A percentile compares a stretch with the other conserved stretches of the same genome.
Evolutionary conservation across 345 rosid genomes (phyloP).

Genomic region (Aurinia saxatilis): DNA sequence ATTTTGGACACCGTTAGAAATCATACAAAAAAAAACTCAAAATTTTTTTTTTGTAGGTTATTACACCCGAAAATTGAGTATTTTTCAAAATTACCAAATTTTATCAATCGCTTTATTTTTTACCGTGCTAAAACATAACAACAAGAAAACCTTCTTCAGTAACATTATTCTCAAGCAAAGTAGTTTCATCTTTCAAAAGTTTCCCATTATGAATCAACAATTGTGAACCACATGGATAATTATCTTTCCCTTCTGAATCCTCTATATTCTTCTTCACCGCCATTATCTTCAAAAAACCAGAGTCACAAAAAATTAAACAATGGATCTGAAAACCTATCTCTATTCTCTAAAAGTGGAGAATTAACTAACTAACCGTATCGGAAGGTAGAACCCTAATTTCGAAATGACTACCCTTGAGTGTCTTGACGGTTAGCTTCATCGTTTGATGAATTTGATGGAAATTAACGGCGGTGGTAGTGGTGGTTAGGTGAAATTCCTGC

Average conservation of each 20-base stretch:
- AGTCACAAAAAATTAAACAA: not conserved
- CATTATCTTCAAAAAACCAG: constrained; percentile 49
- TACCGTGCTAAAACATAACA: no score
- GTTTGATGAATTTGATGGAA: no score
- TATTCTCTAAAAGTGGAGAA: not conserved
- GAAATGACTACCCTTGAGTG: constrained; percentile 92
- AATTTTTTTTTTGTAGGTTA: no score
- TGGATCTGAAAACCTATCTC: not conserved
- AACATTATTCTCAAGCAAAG: constrained; percentile 71
- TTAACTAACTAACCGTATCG: constrained; percentile 56
- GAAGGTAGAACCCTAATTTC: constrained; percentile 89
- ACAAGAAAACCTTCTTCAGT: constrained; percentile 94
- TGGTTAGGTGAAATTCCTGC: constrained; percentile 3
- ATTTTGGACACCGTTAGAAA: no score
- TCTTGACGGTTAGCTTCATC: constrained; percentile 97
- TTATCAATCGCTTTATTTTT: no score
- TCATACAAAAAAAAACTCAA: no score
- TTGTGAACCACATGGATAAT: constrained; percentile 94
- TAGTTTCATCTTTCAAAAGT: constrained; percentile 95
- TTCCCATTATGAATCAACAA: constrained; percentile 93
- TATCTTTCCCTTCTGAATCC: constrained; percentile 89
- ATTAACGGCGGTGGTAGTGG: constrained; percentile 9
- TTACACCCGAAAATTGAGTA: no score
- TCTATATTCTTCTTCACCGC: constrained; percentile 97
- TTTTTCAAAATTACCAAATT: no score